Percentiles rank a stretch among this genome's conserved stretches.
phyloP scores from a whole-genome alignment of 345 rosid genomes.

The Barbarea vulgaris region DNA sequence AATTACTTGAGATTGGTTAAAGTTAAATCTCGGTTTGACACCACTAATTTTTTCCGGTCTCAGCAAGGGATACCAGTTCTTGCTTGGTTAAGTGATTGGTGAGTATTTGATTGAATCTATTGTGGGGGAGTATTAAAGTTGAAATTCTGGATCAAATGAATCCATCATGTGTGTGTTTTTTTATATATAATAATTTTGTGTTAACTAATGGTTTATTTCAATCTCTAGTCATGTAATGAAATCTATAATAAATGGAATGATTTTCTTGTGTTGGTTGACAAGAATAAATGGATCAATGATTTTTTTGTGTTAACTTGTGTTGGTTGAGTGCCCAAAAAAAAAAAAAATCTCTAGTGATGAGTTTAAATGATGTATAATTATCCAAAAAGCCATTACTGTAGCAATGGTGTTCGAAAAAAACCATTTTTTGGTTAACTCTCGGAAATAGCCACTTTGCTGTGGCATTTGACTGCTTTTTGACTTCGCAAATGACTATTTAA shows the following conservation, averaged over 20 bases:
- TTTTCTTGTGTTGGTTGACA: no score
- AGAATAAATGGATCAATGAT: no score
- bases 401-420: no score
- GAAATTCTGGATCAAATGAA: no score
- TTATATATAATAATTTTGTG: background rate
- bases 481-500: no score
- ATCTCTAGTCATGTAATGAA: background rate
- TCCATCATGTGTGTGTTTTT: no score
- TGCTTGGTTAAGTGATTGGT: constrained; percentile 27
- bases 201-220: background rate
- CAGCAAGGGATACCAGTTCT: constrained; percentile 64
- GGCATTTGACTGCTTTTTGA: no score
- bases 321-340: no score
- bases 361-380: background rate
- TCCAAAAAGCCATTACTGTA: no score
- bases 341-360: background rate
- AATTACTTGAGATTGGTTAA: constrained; percentile 58
- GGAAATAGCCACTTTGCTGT: no score
- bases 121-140: background rate
- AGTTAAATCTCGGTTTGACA: constrained; percentile 56
- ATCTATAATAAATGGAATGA: background rate
- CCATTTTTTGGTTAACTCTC: no score
- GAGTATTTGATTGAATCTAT: background rate
- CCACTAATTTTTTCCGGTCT: constrained; percentile 53
- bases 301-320: background rate